Base-by-base conservation (phyloP, 2,329 filamentous ascomycete species). In the Ampelomyces quisqualis region DNA sequence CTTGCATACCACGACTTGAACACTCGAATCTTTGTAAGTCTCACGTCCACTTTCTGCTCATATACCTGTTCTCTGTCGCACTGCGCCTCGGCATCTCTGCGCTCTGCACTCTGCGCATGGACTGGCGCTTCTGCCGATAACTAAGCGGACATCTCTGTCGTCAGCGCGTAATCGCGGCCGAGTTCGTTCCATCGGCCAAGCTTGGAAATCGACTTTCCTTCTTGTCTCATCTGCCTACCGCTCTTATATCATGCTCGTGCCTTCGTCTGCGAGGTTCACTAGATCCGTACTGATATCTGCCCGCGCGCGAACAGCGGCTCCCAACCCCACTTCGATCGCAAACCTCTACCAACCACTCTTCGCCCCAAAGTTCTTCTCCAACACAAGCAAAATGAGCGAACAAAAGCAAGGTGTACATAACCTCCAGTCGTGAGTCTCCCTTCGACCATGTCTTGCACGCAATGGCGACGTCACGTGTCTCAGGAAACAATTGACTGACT, bases 361-460 rank as follows among this genome's bases (percentile, higher is more conserved):
- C 49, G 65, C 56, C 32, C 62, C 53, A 21, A 51, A 47, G 43
- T 66, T 64, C 64, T 74, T 70, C 68, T 67, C 69, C 49, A 64
- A 62, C 42, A 73, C 71, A 32, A 51, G 51, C 56, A 66, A 57
- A 62, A 73, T 72, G 67, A 60, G 62, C 54, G 71, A 72, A 38
- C 51, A 68, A 53, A 47, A 51, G 40, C 26, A 51, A 46, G 73
- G 73, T 49, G 74, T 77, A 22, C 74, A 77, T 69, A 76, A 77
- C 66, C 64, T 77, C 37, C 38, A 49, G 38, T 63, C 49, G 72
- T 75, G 57, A 67, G 72, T 69, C 38, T 29, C 20, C 26, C 27
- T 29, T 38, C 30, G 30, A n/a, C 34, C 31, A 39, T 37, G 14
- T 47, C 20, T 42, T 15, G 22, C 21, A 27, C 31, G 32, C 13